Percentiles rank a stretch among this genome's conserved stretches.
Evolutionary conservation across 345 rosid genomes (phyloP).

Genomic region (Lumnitzera racemosa): DNA sequence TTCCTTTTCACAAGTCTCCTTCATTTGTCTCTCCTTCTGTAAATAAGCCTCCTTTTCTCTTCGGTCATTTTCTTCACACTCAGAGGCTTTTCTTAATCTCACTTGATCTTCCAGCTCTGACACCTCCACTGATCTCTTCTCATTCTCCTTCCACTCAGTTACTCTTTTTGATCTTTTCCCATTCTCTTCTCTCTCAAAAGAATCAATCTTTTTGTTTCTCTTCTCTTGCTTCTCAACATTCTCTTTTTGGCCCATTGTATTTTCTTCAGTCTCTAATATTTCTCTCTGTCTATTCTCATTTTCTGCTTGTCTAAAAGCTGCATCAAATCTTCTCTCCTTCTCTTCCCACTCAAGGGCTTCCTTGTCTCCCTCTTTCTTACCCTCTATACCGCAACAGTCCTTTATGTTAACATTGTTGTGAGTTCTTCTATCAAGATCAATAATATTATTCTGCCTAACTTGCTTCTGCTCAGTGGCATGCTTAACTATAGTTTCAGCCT

Average conservation of each 20-base stretch:
- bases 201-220: slow-evolving; percentile 29
- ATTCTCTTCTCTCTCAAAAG: slow-evolving; percentile 29
- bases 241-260: slow-evolving; percentile 27
- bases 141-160: slow-evolving; percentile 5
- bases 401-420: background rate
- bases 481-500: slow-evolving; percentile 25
- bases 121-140: slow-evolving; percentile 7
- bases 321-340: slow-evolving; percentile 26
- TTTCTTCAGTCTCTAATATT: slow-evolving; percentile 24
- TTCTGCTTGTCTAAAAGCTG: slow-evolving; percentile 23
- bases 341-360: slow-evolving; percentile 31
- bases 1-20: slow-evolving; percentile 22
- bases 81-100: slow-evolving; percentile 20
- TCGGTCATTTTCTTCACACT: slow-evolving; percentile 8
- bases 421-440: slow-evolving; percentile 10
- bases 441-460: too few relatives aligned
- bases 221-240: slow-evolving; percentile 31
- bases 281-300: slow-evolving; percentile 25
- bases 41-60: slow-evolving; percentile 6
- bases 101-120: slow-evolving; percentile 21
- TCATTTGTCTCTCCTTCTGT: slow-evolving; percentile 4
- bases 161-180: slow-evolving; percentile 1
- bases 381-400: slow-evolving; percentile 15
- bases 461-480: slow-evolving; percentile 14
- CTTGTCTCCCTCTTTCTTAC: slow-evolving; percentile 23